phyloP scores from a whole-genome alignment of 2,329 filamentous ascomycete genomes.

The Chrysoporthe austroafricana region DNA sequence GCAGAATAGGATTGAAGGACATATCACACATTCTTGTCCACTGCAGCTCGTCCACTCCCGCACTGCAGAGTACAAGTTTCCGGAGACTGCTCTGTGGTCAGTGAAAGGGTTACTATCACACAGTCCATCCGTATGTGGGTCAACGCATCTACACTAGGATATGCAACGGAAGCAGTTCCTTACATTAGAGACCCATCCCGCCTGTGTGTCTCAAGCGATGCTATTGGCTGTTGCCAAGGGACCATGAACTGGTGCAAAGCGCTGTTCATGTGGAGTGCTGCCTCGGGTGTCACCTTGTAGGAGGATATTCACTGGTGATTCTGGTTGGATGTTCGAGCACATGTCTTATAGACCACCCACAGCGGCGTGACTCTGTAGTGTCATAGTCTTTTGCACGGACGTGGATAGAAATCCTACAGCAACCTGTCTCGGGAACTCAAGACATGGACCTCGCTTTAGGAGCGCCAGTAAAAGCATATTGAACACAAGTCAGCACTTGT shows the following conservation, averaged over 20 bases:
- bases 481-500: background rate
- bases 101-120: background rate
- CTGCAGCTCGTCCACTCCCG: background rate
- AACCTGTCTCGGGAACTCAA: background rate
- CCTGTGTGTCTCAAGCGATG: slow-evolving; percentile 16
- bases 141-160: background rate
- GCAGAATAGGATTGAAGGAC: background rate
- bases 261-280: slow-evolving; percentile 1
- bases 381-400: background rate
- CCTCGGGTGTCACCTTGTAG: slow-evolving; percentile 12
- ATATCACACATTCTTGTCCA: background rate
- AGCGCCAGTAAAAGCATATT: background rate
- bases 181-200: background rate
- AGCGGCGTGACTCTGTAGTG: background rate
- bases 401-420: background rate
- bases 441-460: background rate
- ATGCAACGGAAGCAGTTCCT: background rate
- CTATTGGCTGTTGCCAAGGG: slow-evolving; percentile 6
- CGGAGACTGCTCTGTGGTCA: background rate
- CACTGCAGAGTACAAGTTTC: background rate
- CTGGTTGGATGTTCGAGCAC: background rate
- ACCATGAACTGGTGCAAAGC: background rate
- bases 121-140: background rate
- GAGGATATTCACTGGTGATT: background rate
- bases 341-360: background rate